Conservation (phyloP, 2,329 filamentous ascomycete species). For the Sarocladiaceae sp. region DNA sequence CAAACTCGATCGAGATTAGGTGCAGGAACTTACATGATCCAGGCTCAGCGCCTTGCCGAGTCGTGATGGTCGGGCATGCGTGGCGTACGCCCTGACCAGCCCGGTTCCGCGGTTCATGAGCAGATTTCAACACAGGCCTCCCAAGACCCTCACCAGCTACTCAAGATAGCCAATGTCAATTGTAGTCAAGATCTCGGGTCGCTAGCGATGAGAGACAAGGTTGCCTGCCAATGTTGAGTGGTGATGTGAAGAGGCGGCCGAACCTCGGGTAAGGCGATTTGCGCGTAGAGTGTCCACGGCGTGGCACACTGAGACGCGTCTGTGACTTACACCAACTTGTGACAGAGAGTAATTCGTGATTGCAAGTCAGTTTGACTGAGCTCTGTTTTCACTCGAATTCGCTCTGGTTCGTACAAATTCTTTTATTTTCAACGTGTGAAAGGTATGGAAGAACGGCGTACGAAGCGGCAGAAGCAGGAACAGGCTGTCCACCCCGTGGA, state of each 20-base stretch:
- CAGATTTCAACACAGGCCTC: too few species aligned
- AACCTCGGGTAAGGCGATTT: slow-evolving; percentile 4
- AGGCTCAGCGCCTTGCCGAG: slow-evolving; percentile 41
- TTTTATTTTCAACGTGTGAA: too few species aligned
- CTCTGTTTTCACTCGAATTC: background rate
- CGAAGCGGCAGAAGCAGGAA: slow-evolving; percentile 10
- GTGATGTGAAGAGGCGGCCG: slow-evolving; percentile 5
- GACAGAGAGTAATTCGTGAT: too few species aligned
- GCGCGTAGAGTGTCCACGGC: background rate
- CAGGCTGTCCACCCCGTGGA: slow-evolving; percentile 35
- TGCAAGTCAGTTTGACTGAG: too few species aligned
- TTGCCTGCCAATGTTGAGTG: too few species aligned
- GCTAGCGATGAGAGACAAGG: too few species aligned
- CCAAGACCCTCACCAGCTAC: too few species aligned
- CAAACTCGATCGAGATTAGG: too few species aligned
- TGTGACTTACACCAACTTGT: too few species aligned
- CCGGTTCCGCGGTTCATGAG: slow-evolving; percentile 20
- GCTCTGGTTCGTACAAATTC: too few species aligned
- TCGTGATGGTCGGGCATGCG: slow-evolving; percentile 20
- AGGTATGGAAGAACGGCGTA: background rate
- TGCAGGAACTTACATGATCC: slow-evolving; percentile 47
- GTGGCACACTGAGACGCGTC: slow-evolving; percentile 8
- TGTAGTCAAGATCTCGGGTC: too few species aligned
- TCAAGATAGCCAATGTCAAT: too few species aligned
- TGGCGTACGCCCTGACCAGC: slow-evolving; percentile 21